These are phyloP conservation scores for Terana coerulea DNA, from an alignment of 768 basidiomycete genomes.

Conservation along the genomic window DNA sequence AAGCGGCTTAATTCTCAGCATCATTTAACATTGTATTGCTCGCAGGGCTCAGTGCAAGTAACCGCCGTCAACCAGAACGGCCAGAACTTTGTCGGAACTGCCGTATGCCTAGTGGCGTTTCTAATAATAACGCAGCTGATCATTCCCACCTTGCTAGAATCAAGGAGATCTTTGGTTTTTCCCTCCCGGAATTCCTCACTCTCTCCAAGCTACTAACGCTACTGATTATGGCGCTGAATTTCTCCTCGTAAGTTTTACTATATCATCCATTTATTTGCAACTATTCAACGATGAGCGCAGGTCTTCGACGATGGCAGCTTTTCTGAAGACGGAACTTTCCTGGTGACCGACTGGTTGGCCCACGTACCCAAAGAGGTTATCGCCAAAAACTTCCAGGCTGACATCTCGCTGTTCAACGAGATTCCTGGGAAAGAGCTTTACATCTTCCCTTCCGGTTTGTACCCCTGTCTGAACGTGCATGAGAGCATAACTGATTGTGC, in stretches of 20 bases:
- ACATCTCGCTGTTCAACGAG: conserved; percentile 25
- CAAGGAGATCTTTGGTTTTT: conserved; percentile 15
- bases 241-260: conserved; percentile 16
- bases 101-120: conserved; percentile 29
- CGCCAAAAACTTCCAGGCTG: conserved; percentile 29
- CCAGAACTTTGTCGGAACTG: conserved; percentile 46
- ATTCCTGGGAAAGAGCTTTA: conserved; percentile 24
- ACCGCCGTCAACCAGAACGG: conserved; percentile 42
- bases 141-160: background rate
- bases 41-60: conserved; percentile 15
- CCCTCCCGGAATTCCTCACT: conserved; percentile 14
- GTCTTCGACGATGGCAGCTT: conserved; percentile 34
- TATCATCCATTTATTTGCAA: background rate
- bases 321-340: conserved; percentile 29
- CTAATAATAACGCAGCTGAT: background rate
- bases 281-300: conserved; percentile 9
- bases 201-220: conserved; percentile 19
- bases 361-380: conserved; percentile 32
- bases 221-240: conserved; percentile 27
- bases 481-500: background rate
- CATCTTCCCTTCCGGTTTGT: conserved; percentile 26
- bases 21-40: background rate
- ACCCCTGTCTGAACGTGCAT: background rate
- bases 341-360: conserved; percentile 27
- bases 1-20: background rate